Conservation (phyloP, 2,329 filamentous ascomycete genomes). For the Lachnellula hyalina region DNA sequence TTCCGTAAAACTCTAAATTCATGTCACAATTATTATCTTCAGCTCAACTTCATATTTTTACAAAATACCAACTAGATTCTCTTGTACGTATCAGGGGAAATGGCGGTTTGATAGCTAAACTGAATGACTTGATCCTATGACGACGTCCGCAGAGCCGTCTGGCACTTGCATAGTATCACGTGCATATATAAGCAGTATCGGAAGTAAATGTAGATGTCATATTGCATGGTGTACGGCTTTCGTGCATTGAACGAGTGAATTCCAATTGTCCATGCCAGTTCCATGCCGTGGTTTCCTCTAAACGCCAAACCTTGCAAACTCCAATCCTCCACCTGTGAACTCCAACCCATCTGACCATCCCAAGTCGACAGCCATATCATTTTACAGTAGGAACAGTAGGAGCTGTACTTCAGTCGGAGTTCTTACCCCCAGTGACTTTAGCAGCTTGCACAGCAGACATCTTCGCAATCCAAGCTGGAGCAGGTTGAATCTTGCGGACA, state of each 20-base stretch:
- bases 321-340: neutral
- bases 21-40: no score
- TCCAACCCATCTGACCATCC: neutral
- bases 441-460: conserved; percentile 95
- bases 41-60: no score
- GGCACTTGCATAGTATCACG: neutral
- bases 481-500: conserved; percentile 87
- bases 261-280: neutral
- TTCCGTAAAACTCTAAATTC: no score
- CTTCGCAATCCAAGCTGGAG: conserved; percentile 87
- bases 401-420: conserved; percentile 19
- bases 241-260: neutral
- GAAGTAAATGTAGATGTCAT: no score
- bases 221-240: neutral
- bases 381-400: neutral
- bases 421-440: conserved; percentile 61
- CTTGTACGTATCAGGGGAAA: neutral
- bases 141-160: neutral
- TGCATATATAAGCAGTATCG: neutral
- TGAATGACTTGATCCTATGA: neutral
- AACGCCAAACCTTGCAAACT: neutral
- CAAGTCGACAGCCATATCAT: neutral
- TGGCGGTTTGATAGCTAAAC: neutral
- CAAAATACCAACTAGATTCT: no score
- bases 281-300: neutral